Conservation (phyloP, 305 asterid genomes). For the Rubia balearica region DNA sequence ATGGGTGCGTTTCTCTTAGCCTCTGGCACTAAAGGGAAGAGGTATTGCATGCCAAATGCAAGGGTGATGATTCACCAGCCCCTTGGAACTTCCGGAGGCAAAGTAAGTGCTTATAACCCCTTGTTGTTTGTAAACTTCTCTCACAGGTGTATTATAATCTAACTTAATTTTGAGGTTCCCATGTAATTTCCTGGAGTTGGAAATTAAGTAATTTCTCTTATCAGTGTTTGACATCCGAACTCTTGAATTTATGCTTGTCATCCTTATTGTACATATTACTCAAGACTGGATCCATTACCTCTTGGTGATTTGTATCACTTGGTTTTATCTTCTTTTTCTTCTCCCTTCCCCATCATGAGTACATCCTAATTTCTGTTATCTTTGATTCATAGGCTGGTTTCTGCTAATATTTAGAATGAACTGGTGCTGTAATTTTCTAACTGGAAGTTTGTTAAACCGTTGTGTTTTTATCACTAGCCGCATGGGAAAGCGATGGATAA, state of each 20-base stretch:
- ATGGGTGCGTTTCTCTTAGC: constrained; percentile 92
- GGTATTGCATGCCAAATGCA: constrained; percentile 93
- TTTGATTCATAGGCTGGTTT: not conserved
- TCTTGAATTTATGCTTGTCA: not conserved
- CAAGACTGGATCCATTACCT: not conserved
- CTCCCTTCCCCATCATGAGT: not conserved
- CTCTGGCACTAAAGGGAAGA: constrained; percentile 84
- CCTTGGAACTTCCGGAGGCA: constrained; percentile 74
- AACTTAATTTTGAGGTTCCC: not conserved
- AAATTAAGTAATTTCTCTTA: not conserved
- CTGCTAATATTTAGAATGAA: not conserved
- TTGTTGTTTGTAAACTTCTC: not conserved
- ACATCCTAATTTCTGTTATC: not conserved
- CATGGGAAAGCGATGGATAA: not conserved
- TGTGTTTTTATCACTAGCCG: not conserved
- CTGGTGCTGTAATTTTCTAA: not conserved
- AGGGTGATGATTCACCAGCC: constrained; percentile 98
- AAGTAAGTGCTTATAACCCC: constrained; percentile 34
- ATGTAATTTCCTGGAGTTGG: not conserved
- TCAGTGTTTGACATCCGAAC: not conserved
- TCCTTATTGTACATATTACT: not conserved
- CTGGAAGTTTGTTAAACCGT: not conserved
- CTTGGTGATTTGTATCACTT: not conserved
- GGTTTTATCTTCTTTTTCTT: not conserved
- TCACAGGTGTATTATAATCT: not conserved